These are phyloP conservation scores for Trichosporon ovoides DNA, from an alignment of 1,284 basidiomycete species.

Conservation along the genomic window DNA sequence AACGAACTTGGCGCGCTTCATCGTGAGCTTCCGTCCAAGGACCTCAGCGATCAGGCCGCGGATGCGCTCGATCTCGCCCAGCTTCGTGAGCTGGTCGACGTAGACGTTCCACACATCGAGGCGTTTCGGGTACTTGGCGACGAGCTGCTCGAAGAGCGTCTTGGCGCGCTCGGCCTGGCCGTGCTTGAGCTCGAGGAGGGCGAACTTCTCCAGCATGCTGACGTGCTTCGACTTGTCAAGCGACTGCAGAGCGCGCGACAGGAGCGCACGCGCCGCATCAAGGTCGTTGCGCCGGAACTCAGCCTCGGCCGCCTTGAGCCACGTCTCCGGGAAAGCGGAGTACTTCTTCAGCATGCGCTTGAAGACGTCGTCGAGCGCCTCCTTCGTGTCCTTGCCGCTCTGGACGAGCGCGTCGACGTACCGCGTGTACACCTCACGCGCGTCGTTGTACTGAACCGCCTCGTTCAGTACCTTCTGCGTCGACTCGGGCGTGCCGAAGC, in stretches of 20 bases:
- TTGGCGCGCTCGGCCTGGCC: slow-evolving; percentile 91
- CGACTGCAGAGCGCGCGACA: slow-evolving; percentile 85
- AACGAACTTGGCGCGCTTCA: slow-evolving; percentile 87
- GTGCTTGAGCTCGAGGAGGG: slow-evolving; percentile 88
- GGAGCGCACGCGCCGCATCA: slow-evolving; percentile 75
- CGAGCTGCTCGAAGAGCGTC: slow-evolving; percentile 93
- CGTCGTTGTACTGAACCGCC: slow-evolving; percentile 83
- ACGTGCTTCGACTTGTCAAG: slow-evolving; percentile 94
- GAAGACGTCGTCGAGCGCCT: slow-evolving; percentile 73
- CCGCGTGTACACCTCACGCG: slow-evolving; percentile 80
- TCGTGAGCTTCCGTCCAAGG: slow-evolving; percentile 77
- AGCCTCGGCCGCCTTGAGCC: slow-evolving; percentile 78
- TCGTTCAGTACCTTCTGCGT: slow-evolving; percentile 80
- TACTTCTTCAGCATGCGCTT: slow-evolving; percentile 87
- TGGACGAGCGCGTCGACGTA: slow-evolving; percentile 79
- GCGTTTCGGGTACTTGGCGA: slow-evolving; percentile 88
- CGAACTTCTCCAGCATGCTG: slow-evolving; percentile 90
- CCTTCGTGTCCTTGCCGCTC: slow-evolving; percentile 69
- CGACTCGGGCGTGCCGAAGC: slow-evolving; percentile 79
- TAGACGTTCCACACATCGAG: slow-evolving; percentile 96
- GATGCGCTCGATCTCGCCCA: slow-evolving; percentile 68
- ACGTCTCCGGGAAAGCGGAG: slow-evolving; percentile 80
- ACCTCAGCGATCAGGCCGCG: slow-evolving; percentile 79
- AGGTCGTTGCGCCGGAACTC: slow-evolving; percentile 65
- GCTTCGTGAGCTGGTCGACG: slow-evolving; percentile 86